Percentiles rank a stretch among this genome's conserved stretches.
These are phyloP conservation scores for Cryoendolithus antarcticus DNA, from an alignment of 2,329 filamentous ascomycete genomes.

Conservation along the genomic window DNA sequence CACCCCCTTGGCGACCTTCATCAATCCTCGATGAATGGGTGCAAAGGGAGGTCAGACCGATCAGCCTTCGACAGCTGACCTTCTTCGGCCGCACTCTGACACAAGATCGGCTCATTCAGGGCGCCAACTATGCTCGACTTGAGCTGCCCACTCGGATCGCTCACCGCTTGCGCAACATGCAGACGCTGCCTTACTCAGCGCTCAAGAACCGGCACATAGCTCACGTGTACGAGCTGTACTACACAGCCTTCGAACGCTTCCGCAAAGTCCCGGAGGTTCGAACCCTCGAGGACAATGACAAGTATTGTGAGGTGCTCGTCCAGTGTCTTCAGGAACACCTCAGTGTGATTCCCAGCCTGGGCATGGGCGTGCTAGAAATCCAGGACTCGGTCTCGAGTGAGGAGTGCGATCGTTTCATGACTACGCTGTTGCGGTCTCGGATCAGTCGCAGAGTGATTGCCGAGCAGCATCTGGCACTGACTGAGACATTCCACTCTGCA, in stretches of 20 bases:
- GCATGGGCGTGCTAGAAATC: constrained; percentile 88
- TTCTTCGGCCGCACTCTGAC: constrained; percentile 93
- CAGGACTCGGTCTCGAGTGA: constrained; percentile 67
- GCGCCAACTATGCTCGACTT: constrained; percentile 92
- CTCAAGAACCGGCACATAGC: constrained; percentile 91
- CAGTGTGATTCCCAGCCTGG: constrained; percentile 83
- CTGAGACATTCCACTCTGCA: constrained; percentile 82
- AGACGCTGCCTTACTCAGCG: constrained; percentile 87
- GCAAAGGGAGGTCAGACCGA: constrained; percentile 80
- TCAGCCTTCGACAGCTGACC: constrained; percentile 89
- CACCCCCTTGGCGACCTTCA: constrained; percentile 47
- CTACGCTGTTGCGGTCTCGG: constrained; percentile 75
- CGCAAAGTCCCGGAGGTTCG: constrained; percentile 74
- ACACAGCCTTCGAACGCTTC: constrained; percentile 86
- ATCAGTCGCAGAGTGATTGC: constrained; percentile 95
- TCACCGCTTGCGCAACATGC: constrained; percentile 92
- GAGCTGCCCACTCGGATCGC: constrained; percentile 84
- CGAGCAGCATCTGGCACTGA: constrained; percentile 89
- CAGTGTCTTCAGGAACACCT: constrained; percentile 76
- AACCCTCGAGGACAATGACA: constrained; percentile 79
- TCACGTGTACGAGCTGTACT: constrained; percentile 93
- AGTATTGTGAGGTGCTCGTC: constrained; percentile 67
- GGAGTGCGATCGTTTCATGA: constrained; percentile 89
- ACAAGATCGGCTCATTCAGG: constrained; percentile 77
- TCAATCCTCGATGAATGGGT: constrained; percentile 66